Conservation (phyloP, 306 rosid species). For the Rosa persica region DNA sequence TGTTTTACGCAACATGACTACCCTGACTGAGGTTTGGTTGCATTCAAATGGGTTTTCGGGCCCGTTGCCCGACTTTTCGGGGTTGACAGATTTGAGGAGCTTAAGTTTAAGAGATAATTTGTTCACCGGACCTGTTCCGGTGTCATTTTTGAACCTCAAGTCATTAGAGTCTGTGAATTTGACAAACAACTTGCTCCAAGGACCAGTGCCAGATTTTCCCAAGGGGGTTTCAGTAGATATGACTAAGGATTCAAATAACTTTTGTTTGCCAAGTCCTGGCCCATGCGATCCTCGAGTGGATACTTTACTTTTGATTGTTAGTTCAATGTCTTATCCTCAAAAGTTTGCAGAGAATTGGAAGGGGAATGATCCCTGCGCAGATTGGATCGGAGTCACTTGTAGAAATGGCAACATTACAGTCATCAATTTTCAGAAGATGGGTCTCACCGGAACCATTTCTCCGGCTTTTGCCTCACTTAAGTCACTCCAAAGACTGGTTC, state of each 20-base stretch:
- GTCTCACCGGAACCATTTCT: conserved; percentile 65
- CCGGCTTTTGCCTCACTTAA: conserved; percentile 53
- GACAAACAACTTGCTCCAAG: conserved; percentile 75
- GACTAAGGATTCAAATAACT: conserved; percentile 54
- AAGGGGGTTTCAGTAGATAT: conserved; percentile 58
- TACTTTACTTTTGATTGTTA: conserved; percentile 49
- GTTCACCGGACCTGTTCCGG: conserved; percentile 69
- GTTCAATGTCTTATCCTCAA: conserved; percentile 61
- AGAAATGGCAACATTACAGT: conserved; percentile 51
- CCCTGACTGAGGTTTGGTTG: conserved; percentile 71
- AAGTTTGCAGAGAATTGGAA: conserved; percentile 74
- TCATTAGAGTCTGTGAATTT: conserved; percentile 62
- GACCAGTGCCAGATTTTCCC: conserved; percentile 59
- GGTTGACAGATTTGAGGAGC: conserved; percentile 45
- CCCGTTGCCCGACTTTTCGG: conserved; percentile 66
- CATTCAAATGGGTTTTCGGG: conserved; percentile 67
- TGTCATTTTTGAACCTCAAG: conserved; percentile 48
- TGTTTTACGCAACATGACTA: conserved; percentile 69
- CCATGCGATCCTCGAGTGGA: conserved; percentile 59
- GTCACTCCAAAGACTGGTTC: conserved; percentile 56
- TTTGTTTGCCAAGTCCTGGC: conserved; percentile 63
- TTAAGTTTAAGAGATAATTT: conserved; percentile 74
- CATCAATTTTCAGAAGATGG: conserved; percentile 75
- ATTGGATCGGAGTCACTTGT: conserved; percentile 80
- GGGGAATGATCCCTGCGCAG: conserved; percentile 68